Evolutionary conservation across 306 rosid species (phyloP), one percentile per base, ranked within the genome.

Genomic region (Myrica gale): DNA sequence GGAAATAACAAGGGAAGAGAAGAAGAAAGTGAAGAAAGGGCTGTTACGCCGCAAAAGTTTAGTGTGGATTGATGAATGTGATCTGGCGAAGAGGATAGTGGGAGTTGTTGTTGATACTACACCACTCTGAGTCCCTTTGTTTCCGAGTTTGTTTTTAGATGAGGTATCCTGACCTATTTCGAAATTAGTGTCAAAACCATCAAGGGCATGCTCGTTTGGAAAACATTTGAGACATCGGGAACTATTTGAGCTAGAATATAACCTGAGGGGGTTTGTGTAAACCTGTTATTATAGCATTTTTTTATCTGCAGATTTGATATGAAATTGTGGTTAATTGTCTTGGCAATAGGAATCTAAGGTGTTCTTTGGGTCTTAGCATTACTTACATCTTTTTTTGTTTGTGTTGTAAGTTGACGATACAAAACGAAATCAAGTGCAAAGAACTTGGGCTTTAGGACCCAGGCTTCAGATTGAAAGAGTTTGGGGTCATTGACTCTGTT

Each of bases 11-110:
- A 62, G 79, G 37, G 84, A 82, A 75, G 82, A 80, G 58, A 84
- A 84, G 46, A 87, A 84, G 76, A 82, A 80, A 69, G 82, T 62
- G 70, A 78, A 80, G 69, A 87, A 68, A 1, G 85, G 82, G 62
- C 77, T 82, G 32, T 23, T 82, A 15, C 83, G 79, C 26, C 84
- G 71, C 2, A 9, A 87, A 66, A 87, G 91, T 76, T 85, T 89
- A 20, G 0, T 80, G 43, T 87, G 91, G 91, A 32, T 87, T 20
- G 81, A 85, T 23, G 85, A 82, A 75, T 0, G 72, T 43, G 60
- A 73, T 3, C 39, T 87, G 77, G 88, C 60, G 68, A 58, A 13
- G 81, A 87, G 32, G 84, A 39, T 82, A 16, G 1, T 86, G 16
- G 74, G 76, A 5, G 76, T 74, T 19, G 44, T 75, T 70, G 76